Percentiles rank a stretch among this genome's conserved stretches.
Conservation (phyloP, 139 green algal species). For the Edaphochlamys debaryana region DNA sequence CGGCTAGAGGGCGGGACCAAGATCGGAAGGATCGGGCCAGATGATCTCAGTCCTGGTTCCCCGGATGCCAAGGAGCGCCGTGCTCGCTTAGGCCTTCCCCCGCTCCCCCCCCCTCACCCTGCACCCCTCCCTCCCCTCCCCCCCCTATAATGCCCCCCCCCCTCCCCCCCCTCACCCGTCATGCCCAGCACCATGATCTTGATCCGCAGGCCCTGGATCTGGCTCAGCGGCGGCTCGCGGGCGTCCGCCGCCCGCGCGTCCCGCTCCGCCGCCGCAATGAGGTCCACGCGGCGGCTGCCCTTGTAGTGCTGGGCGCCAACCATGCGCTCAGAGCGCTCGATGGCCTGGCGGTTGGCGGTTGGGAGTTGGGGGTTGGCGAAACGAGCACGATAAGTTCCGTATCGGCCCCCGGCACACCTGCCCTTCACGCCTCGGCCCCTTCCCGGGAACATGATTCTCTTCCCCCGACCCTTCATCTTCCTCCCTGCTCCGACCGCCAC, state of each 20-base stretch:
- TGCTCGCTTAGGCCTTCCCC: too few species aligned
- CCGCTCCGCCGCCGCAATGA: constrained; percentile 42
- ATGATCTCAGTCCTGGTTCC: too few species aligned
- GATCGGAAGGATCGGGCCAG: too few species aligned
- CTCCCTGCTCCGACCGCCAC: too few species aligned
- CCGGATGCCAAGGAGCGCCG: too few species aligned
- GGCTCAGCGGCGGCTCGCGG: background rate
- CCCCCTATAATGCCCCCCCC: background rate
- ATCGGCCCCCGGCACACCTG: too few species aligned
- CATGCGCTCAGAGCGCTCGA: constrained; percentile 56
- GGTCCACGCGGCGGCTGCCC: constrained; percentile 33
- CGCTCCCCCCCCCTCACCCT: background rate
- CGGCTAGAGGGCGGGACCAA: too few species aligned
- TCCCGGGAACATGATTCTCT: too few species aligned
- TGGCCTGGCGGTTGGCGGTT: constrained; percentile 4
- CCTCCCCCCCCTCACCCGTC: constrained; percentile 41
- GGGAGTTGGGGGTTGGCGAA: too few species aligned
- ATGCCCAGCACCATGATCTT: constrained; percentile 67
- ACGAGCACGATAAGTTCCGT: too few species aligned
- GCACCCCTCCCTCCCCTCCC: background rate
- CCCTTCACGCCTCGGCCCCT: too few species aligned
- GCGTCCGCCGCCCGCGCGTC: constrained; percentile 19
- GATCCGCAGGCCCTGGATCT: constrained; percentile 40
- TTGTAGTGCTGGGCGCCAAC: constrained; percentile 51
- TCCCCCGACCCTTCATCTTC: too few species aligned